phyloP scores from a whole-genome alignment of 2,329 filamentous ascomycete species.

The Pseudopyrenochaeta lycopersici region DNA sequence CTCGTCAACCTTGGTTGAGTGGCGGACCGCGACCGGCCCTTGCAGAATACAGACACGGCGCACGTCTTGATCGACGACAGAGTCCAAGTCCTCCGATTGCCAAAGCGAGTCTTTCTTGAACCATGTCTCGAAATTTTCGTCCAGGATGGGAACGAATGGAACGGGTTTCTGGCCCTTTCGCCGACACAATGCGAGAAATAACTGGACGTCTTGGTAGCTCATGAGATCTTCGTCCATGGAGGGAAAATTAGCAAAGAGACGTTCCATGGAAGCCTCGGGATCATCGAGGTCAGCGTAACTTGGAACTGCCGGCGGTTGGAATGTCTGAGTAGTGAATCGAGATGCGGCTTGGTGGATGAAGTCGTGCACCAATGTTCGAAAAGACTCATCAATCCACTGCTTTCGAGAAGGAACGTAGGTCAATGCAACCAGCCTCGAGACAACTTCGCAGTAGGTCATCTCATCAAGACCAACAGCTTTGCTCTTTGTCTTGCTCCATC shows the following conservation, averaged over 20 bases:
- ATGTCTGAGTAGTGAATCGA: no score
- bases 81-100: constrained; percentile 97
- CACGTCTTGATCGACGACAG: constrained; percentile 95
- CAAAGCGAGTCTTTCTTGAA: constrained; percentile 99
- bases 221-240: constrained; percentile 91
- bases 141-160: constrained; percentile 92
- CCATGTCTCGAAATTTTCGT: constrained; percentile 98
- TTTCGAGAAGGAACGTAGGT: constrained; percentile 57
- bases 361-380: constrained; percentile 84
- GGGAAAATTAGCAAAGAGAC: constrained; percentile 82
- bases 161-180: constrained; percentile 94
- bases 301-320: no score
- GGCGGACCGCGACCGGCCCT: constrained; percentile 90
- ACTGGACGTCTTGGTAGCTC: constrained; percentile 97
- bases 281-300: constrained; percentile 87
- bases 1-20: constrained; percentile 88
- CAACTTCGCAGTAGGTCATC: constrained; percentile 59
- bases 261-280: constrained; percentile 80
- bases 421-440: constrained; percentile 56
- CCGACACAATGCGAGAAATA: constrained; percentile 93
- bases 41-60: constrained; percentile 96
- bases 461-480: constrained; percentile 57
- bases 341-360: constrained; percentile 97
- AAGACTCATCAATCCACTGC: constrained; percentile 68
- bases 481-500: constrained; percentile 52